Base-by-base conservation (phyloP, 805 yeast species). In the Kockiozyma suomiensis region DNA sequence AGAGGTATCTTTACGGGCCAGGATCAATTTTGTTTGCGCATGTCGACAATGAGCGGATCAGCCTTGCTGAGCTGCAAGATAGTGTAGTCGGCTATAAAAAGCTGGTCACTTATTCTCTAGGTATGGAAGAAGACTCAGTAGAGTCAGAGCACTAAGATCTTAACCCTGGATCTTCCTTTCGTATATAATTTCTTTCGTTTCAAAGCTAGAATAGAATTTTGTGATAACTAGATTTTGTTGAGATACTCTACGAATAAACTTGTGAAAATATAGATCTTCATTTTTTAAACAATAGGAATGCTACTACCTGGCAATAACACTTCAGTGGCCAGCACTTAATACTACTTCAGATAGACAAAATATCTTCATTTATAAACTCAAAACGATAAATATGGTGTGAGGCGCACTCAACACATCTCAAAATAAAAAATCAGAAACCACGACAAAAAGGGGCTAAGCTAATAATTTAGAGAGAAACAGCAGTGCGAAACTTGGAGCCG, bases 1-100 rank as follows among this genome's bases (percentile, higher is more conserved):
- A 74, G 57, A 75, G 82, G 66, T 85, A 82, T 66, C 72, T 85
- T 7, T 85, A 84, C 66, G 90, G 90, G 0, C 88, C 90, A 2
- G 90, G 90, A 4, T 50, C 58, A 6, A 62, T 62, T 56, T 35
- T 62, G 28, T 43, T 38, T 19, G 66, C 66, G n/a, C 66, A 62
- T 28, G 66, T 56, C n/a, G 66, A 56, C 15, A 52, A 62, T 43
- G 66, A 62, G 35, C 64, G 58, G 3, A 45, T 62, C 26, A 26
- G 78, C 2, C 73, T 79, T 41, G 68, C 68, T 3, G 85, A 83
- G 65, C 72, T 85, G 56, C 58, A 73, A 8, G 72, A 74, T 21
- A 83, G 86, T 7, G 81, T 85, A 19, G 79, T 70, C 0, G 88
- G 85, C 10, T 83, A 82, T 74, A 79, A 80, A 67, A 71, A 68